Conservation (phyloP, 805 yeast genomes). For the Metschnikowia noctiluminum region DNA sequence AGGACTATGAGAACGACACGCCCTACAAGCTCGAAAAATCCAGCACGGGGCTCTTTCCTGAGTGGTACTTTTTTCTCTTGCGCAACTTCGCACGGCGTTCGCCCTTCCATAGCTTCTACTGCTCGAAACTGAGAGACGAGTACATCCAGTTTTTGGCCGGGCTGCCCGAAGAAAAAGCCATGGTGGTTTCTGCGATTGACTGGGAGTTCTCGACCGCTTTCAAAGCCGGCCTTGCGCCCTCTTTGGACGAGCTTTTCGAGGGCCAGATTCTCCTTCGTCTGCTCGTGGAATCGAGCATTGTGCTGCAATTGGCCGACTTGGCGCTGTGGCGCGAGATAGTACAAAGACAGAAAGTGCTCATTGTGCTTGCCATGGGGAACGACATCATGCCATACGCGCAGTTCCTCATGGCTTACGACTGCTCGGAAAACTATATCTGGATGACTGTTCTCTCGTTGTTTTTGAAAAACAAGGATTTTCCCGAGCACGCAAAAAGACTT, state of each 20-base stretch:
- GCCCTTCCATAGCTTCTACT: constrained; percentile 1
- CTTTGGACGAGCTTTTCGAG: neutral
- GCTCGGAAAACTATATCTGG: constrained; percentile 1
- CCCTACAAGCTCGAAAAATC: constrained; percentile 3
- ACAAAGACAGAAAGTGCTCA: neutral
- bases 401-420: constrained; percentile 4
- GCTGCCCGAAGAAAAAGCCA: neutral
- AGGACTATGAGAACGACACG: neutral
- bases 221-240: constrained; percentile 1
- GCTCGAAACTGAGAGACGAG: neutral
- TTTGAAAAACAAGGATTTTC: neutral
- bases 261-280: neutral
- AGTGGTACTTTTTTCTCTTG: constrained; percentile 4
- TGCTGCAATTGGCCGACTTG: neutral
- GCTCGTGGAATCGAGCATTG: neutral
- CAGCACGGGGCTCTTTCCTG: constrained; percentile 2
- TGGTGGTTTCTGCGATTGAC: neutral
- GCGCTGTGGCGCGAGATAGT: neutral
- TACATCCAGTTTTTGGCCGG: neutral
- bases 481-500: neutral
- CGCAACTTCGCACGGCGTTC: constrained; percentile 3
- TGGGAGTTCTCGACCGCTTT: constrained; percentile 2
- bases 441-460: neutral
- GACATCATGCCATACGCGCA: neutral
- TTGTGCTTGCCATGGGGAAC: neutral